Evolutionary conservation across 495 filamentous ascomycete genomes (phyloP).

Genomic region (Lichina pygmaea): DNA sequence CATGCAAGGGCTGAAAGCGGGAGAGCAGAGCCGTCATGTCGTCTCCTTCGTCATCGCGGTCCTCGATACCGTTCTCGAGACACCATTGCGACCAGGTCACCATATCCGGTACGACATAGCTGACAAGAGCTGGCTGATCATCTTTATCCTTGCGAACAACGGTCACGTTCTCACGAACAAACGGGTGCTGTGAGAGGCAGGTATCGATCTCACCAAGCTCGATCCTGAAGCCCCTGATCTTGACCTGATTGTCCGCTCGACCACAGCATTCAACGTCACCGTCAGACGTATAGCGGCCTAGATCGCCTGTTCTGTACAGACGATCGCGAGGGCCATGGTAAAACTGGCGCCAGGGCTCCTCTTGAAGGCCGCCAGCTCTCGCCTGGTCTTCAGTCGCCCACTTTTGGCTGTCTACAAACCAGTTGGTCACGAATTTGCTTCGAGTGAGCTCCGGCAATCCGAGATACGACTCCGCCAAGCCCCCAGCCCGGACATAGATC

Average conservation of each 20-base stretch:
- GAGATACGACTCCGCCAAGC: slow-evolving; percentile 72
- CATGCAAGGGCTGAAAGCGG: slow-evolving; percentile 36
- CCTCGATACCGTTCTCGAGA: slow-evolving; percentile 23
- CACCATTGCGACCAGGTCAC: slow-evolving; percentile 44
- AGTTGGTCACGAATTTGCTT: slow-evolving; percentile 66
- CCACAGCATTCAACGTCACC: slow-evolving; percentile 34
- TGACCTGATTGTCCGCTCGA: slow-evolving; percentile 72
- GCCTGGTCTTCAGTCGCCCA: slow-evolving; percentile 43
- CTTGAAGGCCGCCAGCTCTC: slow-evolving; percentile 10
- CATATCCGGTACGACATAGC: slow-evolving; percentile 71
- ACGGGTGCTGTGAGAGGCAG: slow-evolving; percentile 46
- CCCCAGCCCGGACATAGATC: slow-evolving; percentile 68
- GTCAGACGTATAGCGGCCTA: slow-evolving; percentile 45
- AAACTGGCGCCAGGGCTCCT: slow-evolving; percentile 50
- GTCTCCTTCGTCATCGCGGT: slow-evolving; percentile 18
- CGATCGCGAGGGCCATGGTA: slow-evolving; percentile 70
- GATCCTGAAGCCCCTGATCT: slow-evolving; percentile 87
- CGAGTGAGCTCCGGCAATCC: slow-evolving; percentile 40
- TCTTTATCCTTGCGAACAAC: slow-evolving; percentile 66
- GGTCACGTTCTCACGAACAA: slow-evolving; percentile 72
- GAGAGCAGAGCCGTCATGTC: slow-evolving; percentile 33
- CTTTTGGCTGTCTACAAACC: slow-evolving; percentile 52
- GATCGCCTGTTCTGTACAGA: slow-evolving; percentile 61
- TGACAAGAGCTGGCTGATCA: slow-evolving; percentile 74
- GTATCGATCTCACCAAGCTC: slow-evolving; percentile 88